Conservation (phyloP, 768 basidiomycete genomes). For the Rhizopogon vinicolor region DNA sequence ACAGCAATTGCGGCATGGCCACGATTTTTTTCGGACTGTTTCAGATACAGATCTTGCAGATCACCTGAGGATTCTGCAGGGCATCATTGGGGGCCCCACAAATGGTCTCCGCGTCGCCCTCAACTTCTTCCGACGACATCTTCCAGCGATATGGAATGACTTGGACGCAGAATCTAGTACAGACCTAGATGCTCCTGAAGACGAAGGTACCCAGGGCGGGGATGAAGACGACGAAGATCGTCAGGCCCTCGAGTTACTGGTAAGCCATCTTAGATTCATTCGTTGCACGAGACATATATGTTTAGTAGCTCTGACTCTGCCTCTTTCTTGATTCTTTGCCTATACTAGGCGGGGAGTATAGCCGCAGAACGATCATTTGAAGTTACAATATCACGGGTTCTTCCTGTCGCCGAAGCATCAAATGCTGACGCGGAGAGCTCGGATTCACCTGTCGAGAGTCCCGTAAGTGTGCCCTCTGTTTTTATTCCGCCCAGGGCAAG, state of each 20-base stretch:
- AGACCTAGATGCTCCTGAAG: slow-evolving; percentile 17
- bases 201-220: slow-evolving; percentile 26
- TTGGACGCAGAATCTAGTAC: slow-evolving; percentile 3
- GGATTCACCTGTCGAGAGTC: not conserved
- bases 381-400: not conserved
- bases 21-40: slow-evolving; percentile 14
- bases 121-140: slow-evolving; percentile 28
- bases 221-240: slow-evolving; percentile 10
- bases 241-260: slow-evolving; percentile 17
- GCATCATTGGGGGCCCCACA: slow-evolving; percentile 44
- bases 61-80: slow-evolving; percentile 39
- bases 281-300: slow-evolving; percentile 16
- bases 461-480: slow-evolving; percentile 3
- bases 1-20: slow-evolving; percentile 12
- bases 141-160: slow-evolving; percentile 25
- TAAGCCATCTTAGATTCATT: slow-evolving; percentile 15
- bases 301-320: slow-evolving; percentile 27
- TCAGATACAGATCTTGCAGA: slow-evolving; percentile 25
- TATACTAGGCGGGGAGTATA: slow-evolving; percentile 7
- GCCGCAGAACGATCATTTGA: not conserved
- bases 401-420: not conserved
- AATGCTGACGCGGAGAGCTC: not conserved
- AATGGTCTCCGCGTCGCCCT: slow-evolving; percentile 39
- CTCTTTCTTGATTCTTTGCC: slow-evolving; percentile 13
- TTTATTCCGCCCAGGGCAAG: not conserved